Percentiles rank a stretch among this genome's conserved stretches.
These are phyloP conservation scores for Angophora floribunda DNA, from an alignment of 345 rosid genomes.

Conservation along the genomic window DNA sequence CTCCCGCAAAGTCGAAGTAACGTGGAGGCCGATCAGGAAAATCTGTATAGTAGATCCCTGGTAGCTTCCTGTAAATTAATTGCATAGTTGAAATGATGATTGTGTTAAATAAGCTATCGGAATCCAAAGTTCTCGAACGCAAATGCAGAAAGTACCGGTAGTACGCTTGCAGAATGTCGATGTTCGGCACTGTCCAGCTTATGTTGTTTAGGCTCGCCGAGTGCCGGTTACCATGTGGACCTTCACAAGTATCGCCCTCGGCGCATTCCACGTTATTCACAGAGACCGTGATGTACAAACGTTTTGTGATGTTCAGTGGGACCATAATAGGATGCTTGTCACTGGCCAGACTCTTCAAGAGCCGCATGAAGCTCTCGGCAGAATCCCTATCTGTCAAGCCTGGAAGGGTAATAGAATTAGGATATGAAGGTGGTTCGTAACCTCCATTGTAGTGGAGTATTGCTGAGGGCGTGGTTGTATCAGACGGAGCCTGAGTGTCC, in stretches of 20 bases:
- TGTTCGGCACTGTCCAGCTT: conserved; percentile 12
- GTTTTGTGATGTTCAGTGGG: conserved; percentile 3
- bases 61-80: background rate
- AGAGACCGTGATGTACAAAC: conserved; percentile 7
- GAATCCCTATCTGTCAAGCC: background rate
- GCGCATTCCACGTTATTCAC: conserved; percentile 10
- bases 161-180: conserved; percentile 35
- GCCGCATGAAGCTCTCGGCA: background rate
- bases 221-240: background rate
- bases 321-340: conserved; percentile 10
- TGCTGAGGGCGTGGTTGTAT: conserved; percentile 13
- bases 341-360: conserved; percentile 1
- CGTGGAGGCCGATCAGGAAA: conserved; percentile 6
- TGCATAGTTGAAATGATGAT: background rate
- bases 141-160: background rate
- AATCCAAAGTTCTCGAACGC: background rate
- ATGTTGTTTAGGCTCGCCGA: conserved; percentile 37
- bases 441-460: conserved; percentile 20
- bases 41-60: background rate
- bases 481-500: conserved; percentile 9
- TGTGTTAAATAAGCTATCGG: background rate
- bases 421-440: background rate
- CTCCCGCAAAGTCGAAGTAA: conserved; percentile 20
- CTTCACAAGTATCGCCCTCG: background rate
- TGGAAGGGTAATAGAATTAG: conserved; percentile 12